phyloP scores from a whole-genome alignment of 192 early-diverging fungal genomes.

The Cladochytrium replicatum region DNA sequence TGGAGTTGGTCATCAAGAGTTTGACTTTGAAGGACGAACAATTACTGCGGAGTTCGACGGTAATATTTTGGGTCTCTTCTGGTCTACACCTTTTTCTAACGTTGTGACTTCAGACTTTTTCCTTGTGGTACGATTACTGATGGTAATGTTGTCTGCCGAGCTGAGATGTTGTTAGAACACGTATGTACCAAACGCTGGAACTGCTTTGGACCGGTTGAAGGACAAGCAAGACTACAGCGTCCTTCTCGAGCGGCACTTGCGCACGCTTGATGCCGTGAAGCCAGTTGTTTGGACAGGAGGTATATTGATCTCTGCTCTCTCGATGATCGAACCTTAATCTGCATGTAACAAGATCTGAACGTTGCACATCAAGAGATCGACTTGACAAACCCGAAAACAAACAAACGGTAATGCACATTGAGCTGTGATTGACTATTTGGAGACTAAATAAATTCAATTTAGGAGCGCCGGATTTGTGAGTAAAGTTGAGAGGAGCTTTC shows the following conservation, averaged over 20 bases:
- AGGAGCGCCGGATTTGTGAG: too few species aligned
- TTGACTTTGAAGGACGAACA: constrained; percentile 58
- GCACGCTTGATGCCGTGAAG: constrained; percentile 55
- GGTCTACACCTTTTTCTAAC: too few species aligned
- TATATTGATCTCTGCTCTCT: constrained; percentile 17
- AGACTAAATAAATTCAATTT: too few species aligned
- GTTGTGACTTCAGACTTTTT: too few species aligned
- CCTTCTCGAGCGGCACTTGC: constrained; percentile 55
- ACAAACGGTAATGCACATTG: constrained; percentile 37
- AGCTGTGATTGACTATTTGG: too few species aligned
- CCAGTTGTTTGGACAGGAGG: constrained; percentile 69
- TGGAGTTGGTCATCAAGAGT: constrained; percentile 41
- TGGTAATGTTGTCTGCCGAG: background rate
- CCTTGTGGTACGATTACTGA: constrained; percentile 29
- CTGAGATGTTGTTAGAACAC: constrained; percentile 12
- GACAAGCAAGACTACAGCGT: constrained; percentile 54
- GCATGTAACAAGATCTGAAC: constrained; percentile 60
- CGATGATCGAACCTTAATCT: too few species aligned
- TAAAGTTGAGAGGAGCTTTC: too few species aligned
- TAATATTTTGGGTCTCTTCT: too few species aligned
- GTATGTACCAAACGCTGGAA: constrained; percentile 77
- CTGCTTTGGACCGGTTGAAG: constrained; percentile 56
- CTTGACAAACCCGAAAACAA: constrained; percentile 61
- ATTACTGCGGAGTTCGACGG: constrained; percentile 59
- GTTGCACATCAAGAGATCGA: constrained; percentile 73